These are phyloP conservation scores for Apiospora kogelbergensis DNA, from an alignment of 2,329 filamentous ascomycete species.

Conservation along the genomic window DNA sequence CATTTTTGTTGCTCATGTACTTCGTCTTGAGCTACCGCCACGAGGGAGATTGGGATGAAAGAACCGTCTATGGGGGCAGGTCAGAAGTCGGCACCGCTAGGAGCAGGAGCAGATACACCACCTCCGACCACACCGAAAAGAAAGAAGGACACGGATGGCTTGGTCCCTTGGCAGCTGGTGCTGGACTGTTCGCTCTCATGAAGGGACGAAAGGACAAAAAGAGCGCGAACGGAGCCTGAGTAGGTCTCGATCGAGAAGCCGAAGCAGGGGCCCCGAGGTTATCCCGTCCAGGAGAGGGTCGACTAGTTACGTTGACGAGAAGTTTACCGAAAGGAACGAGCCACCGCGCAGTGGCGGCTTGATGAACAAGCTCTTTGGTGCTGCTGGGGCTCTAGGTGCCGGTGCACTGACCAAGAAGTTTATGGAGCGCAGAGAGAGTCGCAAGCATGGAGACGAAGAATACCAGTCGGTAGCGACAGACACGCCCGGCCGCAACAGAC, in stretches of 20 bases:
- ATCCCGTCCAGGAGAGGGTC: conserved; percentile 53
- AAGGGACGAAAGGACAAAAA: conserved; percentile 43
- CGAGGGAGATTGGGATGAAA: conserved; percentile 48
- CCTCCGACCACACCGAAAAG: conserved; percentile 41
- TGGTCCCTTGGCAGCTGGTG: conserved; percentile 52
- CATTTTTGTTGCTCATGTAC: conserved; percentile 70
- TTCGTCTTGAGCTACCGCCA: conserved; percentile 76
- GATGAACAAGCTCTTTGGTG: conserved; percentile 58
- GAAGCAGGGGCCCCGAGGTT: conserved; percentile 44
- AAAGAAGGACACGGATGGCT: conserved; percentile 44
- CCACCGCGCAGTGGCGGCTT: conserved; percentile 52
- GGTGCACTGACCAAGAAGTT: conserved; percentile 61
- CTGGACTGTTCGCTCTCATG: conserved; percentile 47
- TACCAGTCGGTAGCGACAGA: conserved; percentile 64
- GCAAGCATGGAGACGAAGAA: conserved; percentile 53
- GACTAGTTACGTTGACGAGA: conserved; percentile 63
- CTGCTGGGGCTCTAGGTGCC: conserved; percentile 49
- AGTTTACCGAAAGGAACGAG: conserved; percentile 54
- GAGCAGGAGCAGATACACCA: conserved; percentile 29
- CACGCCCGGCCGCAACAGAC: conserved; percentile 50
- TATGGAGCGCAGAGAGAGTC: conserved; percentile 51
- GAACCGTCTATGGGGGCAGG: conserved; percentile 56
- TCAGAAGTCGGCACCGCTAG: conserved; percentile 39
- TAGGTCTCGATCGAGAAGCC: conserved; percentile 34
- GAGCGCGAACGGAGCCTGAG: conserved; percentile 39